Evolutionary conservation across 2,329 filamentous ascomycete genomes (phyloP).

Genomic region (Dactylonectria estremocensis): DNA sequence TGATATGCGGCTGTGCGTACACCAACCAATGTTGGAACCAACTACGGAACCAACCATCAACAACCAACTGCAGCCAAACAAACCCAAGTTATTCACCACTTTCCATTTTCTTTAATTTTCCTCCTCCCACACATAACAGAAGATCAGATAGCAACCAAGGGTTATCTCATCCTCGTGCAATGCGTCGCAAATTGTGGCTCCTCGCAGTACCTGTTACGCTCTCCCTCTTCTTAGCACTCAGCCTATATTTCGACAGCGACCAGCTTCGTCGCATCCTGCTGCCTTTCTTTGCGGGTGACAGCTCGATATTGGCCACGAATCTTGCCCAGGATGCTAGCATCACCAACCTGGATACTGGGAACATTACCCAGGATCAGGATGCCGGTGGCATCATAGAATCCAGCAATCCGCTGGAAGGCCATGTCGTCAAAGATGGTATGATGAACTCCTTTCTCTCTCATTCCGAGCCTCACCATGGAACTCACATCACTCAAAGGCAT

Average conservation of each 20-base stretch:
- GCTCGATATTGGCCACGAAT: not conserved
- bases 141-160: too few relatives aligned
- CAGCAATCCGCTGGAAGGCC: not conserved
- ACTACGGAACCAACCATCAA: too few relatives aligned
- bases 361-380: not conserved
- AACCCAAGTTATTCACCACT: too few relatives aligned
- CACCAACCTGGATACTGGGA: not conserved
- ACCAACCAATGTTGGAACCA: too few relatives aligned
- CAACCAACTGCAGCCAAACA: too few relatives aligned
- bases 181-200: conserved; percentile 21
- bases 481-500: conserved; percentile 46
- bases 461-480: conserved; percentile 34
- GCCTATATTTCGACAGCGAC: conserved; percentile 13
- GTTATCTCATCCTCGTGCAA: not conserved
- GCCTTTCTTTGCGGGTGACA: conserved; percentile 6
- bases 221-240: conserved; percentile 16
- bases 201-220: conserved; percentile 18
- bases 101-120: too few relatives aligned
- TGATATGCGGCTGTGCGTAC: too few relatives aligned
- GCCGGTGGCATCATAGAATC: not conserved
- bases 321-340: not conserved
- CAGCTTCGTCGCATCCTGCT: conserved; percentile 9
- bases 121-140: too few relatives aligned
- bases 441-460: not conserved
- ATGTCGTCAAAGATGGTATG: conserved; percentile 4